Evolutionary conservation across 2,329 filamentous ascomycete species (phyloP).

Genomic region (Aspergillus puulaauensis): DNA sequence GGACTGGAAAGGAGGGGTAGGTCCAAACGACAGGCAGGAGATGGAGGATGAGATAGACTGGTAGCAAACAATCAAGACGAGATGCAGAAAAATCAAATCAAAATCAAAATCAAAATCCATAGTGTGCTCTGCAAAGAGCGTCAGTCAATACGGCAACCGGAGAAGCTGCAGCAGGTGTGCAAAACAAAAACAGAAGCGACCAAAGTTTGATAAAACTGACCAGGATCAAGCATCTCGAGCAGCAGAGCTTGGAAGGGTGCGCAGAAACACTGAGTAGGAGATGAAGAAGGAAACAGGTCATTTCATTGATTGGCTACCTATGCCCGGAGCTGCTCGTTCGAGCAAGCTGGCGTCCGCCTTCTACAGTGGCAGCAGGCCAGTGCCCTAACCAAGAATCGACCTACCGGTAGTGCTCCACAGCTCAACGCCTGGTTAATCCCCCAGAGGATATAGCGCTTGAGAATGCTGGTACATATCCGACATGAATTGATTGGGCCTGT

Average conservation of each 20-base stretch:
- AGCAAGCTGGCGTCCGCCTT: not conserved
- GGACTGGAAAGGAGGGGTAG: not conserved
- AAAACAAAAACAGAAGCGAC: not conserved
- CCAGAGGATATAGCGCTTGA: not conserved
- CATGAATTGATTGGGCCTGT: not conserved
- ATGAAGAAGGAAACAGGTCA: not conserved
- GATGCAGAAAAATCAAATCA: not conserved
- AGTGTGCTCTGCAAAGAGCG: conserved; percentile 1
- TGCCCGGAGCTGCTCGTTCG: not conserved
- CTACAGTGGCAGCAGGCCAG: not conserved
- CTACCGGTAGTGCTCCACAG: not conserved
- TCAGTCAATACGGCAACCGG: not conserved
- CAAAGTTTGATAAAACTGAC: conserved; percentile 8
- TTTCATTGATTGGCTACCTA: not conserved
- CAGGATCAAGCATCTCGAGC: conserved; percentile 14
- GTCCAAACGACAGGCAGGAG: not conserved
- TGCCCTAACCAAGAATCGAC: not conserved
- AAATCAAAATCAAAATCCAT: not conserved
- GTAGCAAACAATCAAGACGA: conserved; percentile 1
- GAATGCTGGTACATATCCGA: not conserved
- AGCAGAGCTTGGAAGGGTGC: not conserved
- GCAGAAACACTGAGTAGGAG: not conserved
- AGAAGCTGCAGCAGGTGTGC: conserved; percentile 5
- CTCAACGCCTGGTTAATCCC: not conserved
- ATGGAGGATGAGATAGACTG: not conserved